Evolutionary conservation across 805 yeast species (phyloP), one percentile per base, ranked within the genome.

Genomic region (Metschnikowia lachancei): DNA sequence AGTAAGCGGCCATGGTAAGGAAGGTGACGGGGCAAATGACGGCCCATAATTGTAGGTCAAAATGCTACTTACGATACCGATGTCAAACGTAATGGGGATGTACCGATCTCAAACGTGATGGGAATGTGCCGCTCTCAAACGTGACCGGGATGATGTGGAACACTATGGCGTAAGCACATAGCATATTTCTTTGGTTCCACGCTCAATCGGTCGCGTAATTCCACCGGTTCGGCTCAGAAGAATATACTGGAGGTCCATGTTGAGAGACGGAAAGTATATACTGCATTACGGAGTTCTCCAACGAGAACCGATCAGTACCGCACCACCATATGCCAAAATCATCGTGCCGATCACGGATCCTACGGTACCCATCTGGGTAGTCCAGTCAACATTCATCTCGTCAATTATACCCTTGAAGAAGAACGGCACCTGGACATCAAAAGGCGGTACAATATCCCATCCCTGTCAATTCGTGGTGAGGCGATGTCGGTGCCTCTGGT

Each of bases 171-270:
- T 82, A 39, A 94, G 71, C 5, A 94, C 97, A 57, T 87, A 91
- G 11, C 95, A 83, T 43, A 94, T 92, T 70, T 99, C 99, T 58
- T 94, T 92, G 1, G 98, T 92, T 64, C 99, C 99, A 53, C 99
- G 75, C 60, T 94, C 99, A 59, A 94, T 94, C 1, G 98, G 98
- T 50, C 99, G 75, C 0, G 97, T 92, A 29, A 94, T 67, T 0
- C 97, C 98, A 54, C 99, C 99, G 0, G 99, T 94, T 64, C 94
- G 98, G 55, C 91, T 76, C 10, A 92, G 77, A 34, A 94, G 67
- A 64, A 94, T 99, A 77, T 92, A 94, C 17, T 88, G 85, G 45
- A 91, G 69, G 66, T 94, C 99, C 64, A 94, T 74, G 57, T 80
- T 81, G 65, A 94, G 74, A 43, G 98, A 36, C 72, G 75, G 64